Evolutionary conservation across 768 basidiomycete genomes (phyloP), one percentile per base, ranked within the genome.

Genomic region (Pleurotus djamor): DNA sequence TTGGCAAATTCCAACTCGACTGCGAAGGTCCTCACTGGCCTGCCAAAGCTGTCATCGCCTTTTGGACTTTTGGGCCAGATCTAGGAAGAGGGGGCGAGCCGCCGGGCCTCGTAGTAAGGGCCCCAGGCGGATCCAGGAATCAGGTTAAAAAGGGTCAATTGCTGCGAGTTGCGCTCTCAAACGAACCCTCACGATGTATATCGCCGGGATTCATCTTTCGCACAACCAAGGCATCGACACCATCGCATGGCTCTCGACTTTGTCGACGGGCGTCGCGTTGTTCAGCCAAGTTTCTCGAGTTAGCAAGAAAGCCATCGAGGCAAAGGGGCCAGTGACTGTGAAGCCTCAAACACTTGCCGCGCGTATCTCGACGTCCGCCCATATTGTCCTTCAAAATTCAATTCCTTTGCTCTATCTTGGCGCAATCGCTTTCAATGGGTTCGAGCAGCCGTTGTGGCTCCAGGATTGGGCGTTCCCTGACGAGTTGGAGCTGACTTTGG

Each of bases 401-500:
- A 65, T 71, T 33, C 72, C 74, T 14, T 57, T 64, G 1, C 58
- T 69, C 3, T 76, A 72, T 55, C 65, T 70, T 21, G 44, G 57
- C 9, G 61, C 63, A 6, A 65, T 75, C n/a, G 58, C 59, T 5
- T 38, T 67, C 28, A 74, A 73, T 55, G 59, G 65, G 7, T 63
- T 78, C 43, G 61, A 67, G 32, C 75, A 75, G 61, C 74, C 75
- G 4, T 58, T 64, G n/a, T 77, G 76, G 76, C 65, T 74, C 66
- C 45, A 28, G 13, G 65, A 50, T 50, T 64, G 65, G 7, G 64
- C 67, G 44, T 59, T 76, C 21, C 68, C 72, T 1, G 34, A 52
- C 7, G 43, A 41, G 14, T 34, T 36, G 10, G 65, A 61, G 16
- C 9, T 60, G n/a, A 57, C 66, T 4, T 60, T 67, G 48, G 48